Base-by-base conservation (phyloP, 2,329 filamentous ascomycete species). In the Macrophomina pseudophaseolina region DNA sequence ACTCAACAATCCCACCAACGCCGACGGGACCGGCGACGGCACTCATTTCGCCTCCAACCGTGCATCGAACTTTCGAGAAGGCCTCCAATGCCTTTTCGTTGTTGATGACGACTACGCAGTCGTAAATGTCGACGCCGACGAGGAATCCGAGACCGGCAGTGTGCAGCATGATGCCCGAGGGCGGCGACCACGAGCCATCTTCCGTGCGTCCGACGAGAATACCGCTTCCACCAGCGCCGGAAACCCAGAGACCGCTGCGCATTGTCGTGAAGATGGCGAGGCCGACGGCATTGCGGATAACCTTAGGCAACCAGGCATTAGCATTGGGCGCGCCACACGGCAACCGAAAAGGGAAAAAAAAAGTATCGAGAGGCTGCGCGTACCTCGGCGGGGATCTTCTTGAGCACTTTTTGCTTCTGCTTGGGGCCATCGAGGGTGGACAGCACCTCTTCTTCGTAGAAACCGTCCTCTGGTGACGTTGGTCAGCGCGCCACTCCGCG, bases 231-330 rank as follows among this genome's bases (percentile, higher is more conserved):
- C 94, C 94, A 16, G 93, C 94, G 53, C 94, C 94, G 53, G 92
- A 94, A 72, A 97, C 85, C 91, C 94, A 97, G 38, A 97, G 82
- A 12, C 94, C 94, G 14, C 92, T 94, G 68, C 94, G 90, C 93
- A 97, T 97, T 35, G 93, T 97, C 0, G 94, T 97, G 81, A 97
- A 97, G 71, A 98, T 92, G 65, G 93, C 94, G 67, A 98, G 86
- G 11, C 93, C 94, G 71, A 94, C 93, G 33, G 94, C 93, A 80
- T 95, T 92, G 74, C 91, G 88, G 72, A 98, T 92, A 66, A 97
- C 92, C 74, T 90, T 58, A 2, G 33, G 60, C 30, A n/a, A 28
- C 7, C 8, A 11, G 32, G 53, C 12, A 40, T 67, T 18, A 66
- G 42, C 66, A 51, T 48, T 28, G 23, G 23, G 11, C 48, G 28